Evolutionary conservation across 768 basidiomycete species (phyloP), one percentile per base, ranked within the genome.

Genomic region (Phaeotremella skinneri): DNA sequence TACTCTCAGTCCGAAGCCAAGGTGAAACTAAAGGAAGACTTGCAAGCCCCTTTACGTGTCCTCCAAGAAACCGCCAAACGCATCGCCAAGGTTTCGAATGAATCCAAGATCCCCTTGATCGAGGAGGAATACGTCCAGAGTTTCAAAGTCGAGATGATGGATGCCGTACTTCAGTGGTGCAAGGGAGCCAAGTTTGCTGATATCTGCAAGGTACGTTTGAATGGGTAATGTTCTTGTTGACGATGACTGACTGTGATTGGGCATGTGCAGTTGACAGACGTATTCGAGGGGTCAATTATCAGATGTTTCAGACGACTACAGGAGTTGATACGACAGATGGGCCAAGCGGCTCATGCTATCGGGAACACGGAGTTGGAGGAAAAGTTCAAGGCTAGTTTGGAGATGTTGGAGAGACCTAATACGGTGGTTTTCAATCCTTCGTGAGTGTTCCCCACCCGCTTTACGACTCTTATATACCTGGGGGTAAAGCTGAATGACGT

Each of bases 131-230:
- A 99, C 75, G 90, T 99, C 1, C 82, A 86, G 53, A 91, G 89
- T 11, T 99, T 99, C 85, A 98, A 97, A 78, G 90, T 96, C 20
- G 94, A 97, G 72, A 85, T 99, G 50, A 99, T 98, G 92, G 96
- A 98, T 64, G 90, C 90, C 0, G 96, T 98, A 9, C 82, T 91
- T 32, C 89, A 91, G 61, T 99, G 96, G 96, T 98, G 94, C 79
- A 85, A 90, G n/a, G 96, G 96, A 3, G 90, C 92, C 16, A 90
- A 90, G 26, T 99, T 99, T 78, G 81, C 88, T 0, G 94, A 99
- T 25, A 91, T 97, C 56, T 91, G 90, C 83, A 96, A 96, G 85
- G 93, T 89, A 42, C 29, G 82, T 67, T 6, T 26, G 2, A 11
- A 21, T 20, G 13, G 17, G 29, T 30, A 32, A 25, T 39, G 6